Percentiles rank a stretch among this genome's conserved stretches.
phyloP scores from a whole-genome alignment of 352 stramenopile genomes.

The Globisporangium mamillatum region DNA sequence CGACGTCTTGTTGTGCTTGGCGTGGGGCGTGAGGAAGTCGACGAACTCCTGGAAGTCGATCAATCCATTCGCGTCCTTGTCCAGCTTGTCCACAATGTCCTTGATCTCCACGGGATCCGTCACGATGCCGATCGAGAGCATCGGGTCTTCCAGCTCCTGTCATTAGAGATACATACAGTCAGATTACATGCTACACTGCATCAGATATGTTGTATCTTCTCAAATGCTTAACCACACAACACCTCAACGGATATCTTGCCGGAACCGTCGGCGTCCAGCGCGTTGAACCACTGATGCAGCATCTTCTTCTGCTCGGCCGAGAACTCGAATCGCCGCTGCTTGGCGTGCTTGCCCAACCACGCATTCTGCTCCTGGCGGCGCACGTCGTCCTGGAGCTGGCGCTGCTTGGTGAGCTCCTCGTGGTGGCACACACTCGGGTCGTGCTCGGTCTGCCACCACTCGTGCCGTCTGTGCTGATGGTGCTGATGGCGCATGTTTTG shows the following conservation, averaged over 20 bases:
- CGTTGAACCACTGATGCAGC: constrained; percentile 76
- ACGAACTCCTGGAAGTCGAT: constrained; percentile 85
- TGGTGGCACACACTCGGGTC: constrained; percentile 18
- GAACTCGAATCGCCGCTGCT: constrained; percentile 61
- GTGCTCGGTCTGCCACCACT: constrained; percentile 37
- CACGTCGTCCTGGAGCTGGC: constrained; percentile 44
- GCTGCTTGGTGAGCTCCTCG: constrained; percentile 26
- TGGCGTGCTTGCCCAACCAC: constrained; percentile 68
- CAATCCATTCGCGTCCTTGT: constrained; percentile 68
- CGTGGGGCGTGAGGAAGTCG: constrained; percentile 63
- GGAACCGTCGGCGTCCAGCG: constrained; percentile 58
- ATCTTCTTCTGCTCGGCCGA: constrained; percentile 70
- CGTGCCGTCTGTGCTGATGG: constrained; percentile 8
- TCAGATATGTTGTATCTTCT: too few relatives aligned
- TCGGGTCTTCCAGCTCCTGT: constrained; percentile 68
- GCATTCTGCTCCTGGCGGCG: constrained; percentile 58
- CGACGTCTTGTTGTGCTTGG: constrained; percentile 35
- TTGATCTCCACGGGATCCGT: constrained; percentile 62
- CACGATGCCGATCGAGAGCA: constrained; percentile 78
- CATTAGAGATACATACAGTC: too few relatives aligned
- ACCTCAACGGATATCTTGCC: constrained; percentile 76
- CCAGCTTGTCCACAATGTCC: constrained; percentile 52
- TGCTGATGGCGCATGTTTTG: not conserved
- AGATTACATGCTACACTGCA: too few relatives aligned
- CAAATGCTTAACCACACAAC: not conserved